Base-by-base conservation (phyloP, 345 rosid genomes). In the Linum lewisii region DNA sequence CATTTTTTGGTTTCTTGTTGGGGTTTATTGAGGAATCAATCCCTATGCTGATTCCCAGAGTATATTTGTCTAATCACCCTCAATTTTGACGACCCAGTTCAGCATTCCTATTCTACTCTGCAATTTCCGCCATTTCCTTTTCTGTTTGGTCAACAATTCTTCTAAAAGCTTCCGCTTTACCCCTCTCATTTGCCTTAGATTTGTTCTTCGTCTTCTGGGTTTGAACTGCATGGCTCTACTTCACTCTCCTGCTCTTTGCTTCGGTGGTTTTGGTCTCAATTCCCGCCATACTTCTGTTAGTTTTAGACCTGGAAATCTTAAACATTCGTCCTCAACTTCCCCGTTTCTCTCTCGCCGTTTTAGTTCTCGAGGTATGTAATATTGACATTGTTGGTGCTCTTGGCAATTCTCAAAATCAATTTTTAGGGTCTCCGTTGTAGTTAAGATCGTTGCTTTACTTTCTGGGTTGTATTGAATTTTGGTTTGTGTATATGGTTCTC, bases 181-280 rank as follows among this genome's bases (percentile, higher is more conserved):
- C 1, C 47, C 18, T 11, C 47, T 11, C 47, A 42, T 42, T 42
- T 42, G 15, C 47, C 18, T 42, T 14, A 42, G 47, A 42, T 42
- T 42, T 42, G 47, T 42, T 42, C 47, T 42, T 42, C 47, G 15
- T 42, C 14, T 42, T 42, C 47, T 42, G 47, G 47, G 44, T 38
- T 52, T 24, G 6, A 29, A 25, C 36, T 24, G 60, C 23, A 78
- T 79, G 83, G 82, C 82, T 64, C 67, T 52, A 10, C 56, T 73
- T 58, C 78, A 76, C 51, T 24, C 74, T 0, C 57, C 26, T 45
- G 64, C 75, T 21, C 69, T 71, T 24, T 60, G 67, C 66, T 64
- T 61, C 42, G 54, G 66, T 52, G 72, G 66, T 21, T 32, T 57
- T 15, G 59, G 54, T 38, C 34, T 61, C 45, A 29, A 63, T 53